A percentile compares a stretch with the other conserved stretches of the same genome.
phyloP scores from a whole-genome alignment of 2,329 filamentous ascomycete species.

The Aurifilum marmelostoma region DNA sequence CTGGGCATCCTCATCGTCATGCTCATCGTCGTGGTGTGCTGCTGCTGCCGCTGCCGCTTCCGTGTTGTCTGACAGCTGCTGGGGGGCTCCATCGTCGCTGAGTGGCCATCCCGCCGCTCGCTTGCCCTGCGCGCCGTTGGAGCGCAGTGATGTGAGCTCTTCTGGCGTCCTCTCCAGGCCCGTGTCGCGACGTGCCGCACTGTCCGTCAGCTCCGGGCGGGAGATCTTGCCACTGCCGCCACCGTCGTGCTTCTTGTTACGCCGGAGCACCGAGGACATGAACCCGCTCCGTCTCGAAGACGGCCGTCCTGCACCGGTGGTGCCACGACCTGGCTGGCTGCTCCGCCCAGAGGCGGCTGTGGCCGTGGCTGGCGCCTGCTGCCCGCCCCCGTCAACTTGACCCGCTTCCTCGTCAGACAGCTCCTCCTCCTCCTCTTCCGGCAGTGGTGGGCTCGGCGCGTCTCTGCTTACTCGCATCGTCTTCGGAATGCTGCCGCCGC shows the following conservation, averaged over 20 bases:
- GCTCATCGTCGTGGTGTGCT: slow-evolving; percentile 35
- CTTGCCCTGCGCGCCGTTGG: slow-evolving; percentile 35
- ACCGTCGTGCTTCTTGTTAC: slow-evolving; percentile 59
- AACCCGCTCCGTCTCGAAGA: slow-evolving; percentile 46
- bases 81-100: background rate
- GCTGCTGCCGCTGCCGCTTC: too few relatives aligned
- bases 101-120: slow-evolving; percentile 36
- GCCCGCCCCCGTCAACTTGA: slow-evolving; percentile 52
- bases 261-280: slow-evolving; percentile 64
- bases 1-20: slow-evolving; percentile 36
- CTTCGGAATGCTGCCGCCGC: background rate
- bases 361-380: slow-evolving; percentile 15
- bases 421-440: slow-evolving; percentile 45
- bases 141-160: slow-evolving; percentile 53
- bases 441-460: slow-evolving; percentile 40
- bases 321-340: slow-evolving; percentile 47
- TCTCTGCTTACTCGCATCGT: slow-evolving; percentile 1
- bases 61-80: slow-evolving; percentile 40
- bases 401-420: slow-evolving; percentile 50
- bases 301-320: background rate
- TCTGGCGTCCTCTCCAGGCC: slow-evolving; percentile 61
- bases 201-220: slow-evolving; percentile 57
- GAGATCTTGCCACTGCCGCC: slow-evolving; percentile 56
- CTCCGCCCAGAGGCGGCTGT: slow-evolving; percentile 42
- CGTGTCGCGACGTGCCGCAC: slow-evolving; percentile 64